Conservation (phyloP, 768 basidiomycete species). For the Mycena vitilis region DNA sequence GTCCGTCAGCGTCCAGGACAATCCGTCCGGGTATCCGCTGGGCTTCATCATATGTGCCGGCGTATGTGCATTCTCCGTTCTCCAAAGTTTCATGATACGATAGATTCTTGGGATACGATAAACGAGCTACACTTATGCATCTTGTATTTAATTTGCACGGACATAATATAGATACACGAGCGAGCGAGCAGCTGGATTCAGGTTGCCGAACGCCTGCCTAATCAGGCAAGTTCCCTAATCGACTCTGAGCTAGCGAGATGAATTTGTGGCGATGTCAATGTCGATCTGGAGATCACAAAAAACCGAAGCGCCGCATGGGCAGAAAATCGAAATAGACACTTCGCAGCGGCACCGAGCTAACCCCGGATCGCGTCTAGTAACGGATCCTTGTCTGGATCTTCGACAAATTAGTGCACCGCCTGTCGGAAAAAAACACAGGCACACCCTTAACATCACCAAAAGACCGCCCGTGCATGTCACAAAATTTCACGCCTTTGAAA, state of each 20-base stretch:
- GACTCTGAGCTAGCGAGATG: slow-evolving; percentile 1
- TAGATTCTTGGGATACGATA: slow-evolving; percentile 44
- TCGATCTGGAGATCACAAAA: slow-evolving; percentile 1
- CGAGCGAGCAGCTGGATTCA: too few species aligned
- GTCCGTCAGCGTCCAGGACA: slow-evolving; percentile 75
- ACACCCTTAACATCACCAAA: slow-evolving; percentile 19
- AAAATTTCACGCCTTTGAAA: slow-evolving; percentile 27
- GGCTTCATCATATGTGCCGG: slow-evolving; percentile 78
- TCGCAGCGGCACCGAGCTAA: not conserved
- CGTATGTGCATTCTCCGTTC: slow-evolving; percentile 70
- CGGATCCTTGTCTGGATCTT: slow-evolving; percentile 26
- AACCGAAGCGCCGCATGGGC: not conserved
- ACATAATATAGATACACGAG: slow-evolving; percentile 14
- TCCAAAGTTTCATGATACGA: slow-evolving; percentile 82
- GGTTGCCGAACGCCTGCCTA: not conserved
- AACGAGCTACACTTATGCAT: slow-evolving; percentile 1
- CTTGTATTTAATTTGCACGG: slow-evolving; percentile 6
- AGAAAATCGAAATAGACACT: not conserved
- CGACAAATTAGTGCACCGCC: not conserved
- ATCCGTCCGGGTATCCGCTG: slow-evolving; percentile 77
- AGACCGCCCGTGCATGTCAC: slow-evolving; percentile 25
- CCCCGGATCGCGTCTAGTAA: slow-evolving; percentile 22
- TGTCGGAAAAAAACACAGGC: not conserved
- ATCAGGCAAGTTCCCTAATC: slow-evolving; percentile 2
- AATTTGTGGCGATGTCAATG: slow-evolving; percentile 25